Conservation (phyloP, 768 basidiomycete species). For the Rhizopogon vesiculosus region DNA sequence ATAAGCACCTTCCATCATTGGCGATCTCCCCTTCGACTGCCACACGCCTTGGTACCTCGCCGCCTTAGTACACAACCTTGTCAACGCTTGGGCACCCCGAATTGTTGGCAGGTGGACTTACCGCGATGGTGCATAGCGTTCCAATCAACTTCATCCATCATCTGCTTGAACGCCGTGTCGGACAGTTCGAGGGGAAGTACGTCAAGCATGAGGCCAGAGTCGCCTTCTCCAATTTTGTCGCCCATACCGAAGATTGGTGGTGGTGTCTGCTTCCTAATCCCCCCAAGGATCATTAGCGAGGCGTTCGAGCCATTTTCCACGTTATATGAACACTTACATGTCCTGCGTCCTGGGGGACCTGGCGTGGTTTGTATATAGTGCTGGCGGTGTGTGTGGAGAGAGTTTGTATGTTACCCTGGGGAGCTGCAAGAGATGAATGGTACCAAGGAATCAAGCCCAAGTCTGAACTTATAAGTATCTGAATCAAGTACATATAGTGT, state of each 20-base stretch:
- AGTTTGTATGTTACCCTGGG: slow-evolving; percentile 1
- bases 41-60: slow-evolving; percentile 65
- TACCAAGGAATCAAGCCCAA: too few species aligned
- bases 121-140: slow-evolving; percentile 72
- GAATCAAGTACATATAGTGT: too few species aligned
- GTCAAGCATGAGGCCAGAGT: slow-evolving; percentile 55
- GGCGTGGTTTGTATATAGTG: neutral
- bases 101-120: slow-evolving; percentile 15
- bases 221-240: slow-evolving; percentile 58
- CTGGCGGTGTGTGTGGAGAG: too few species aligned
- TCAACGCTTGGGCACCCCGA: neutral
- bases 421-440: slow-evolving; percentile 32
- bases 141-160: slow-evolving; percentile 68
- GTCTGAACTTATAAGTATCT: too few species aligned
- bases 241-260: slow-evolving; percentile 25
- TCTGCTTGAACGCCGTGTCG: slow-evolving; percentile 48
- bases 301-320: neutral
- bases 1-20: slow-evolving; percentile 42
- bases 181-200: slow-evolving; percentile 56
- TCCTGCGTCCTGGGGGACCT: neutral
- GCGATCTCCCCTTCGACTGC: slow-evolving; percentile 57
- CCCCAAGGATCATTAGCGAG: neutral
- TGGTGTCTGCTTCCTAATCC: neutral
- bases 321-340: neutral
- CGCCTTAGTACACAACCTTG: slow-evolving; percentile 39